Percentiles rank a stretch among this genome's conserved stretches.
These are phyloP conservation scores for Ascochyta lentis DNA, from an alignment of 2,329 filamentous ascomycete species.

Conservation along the genomic window DNA sequence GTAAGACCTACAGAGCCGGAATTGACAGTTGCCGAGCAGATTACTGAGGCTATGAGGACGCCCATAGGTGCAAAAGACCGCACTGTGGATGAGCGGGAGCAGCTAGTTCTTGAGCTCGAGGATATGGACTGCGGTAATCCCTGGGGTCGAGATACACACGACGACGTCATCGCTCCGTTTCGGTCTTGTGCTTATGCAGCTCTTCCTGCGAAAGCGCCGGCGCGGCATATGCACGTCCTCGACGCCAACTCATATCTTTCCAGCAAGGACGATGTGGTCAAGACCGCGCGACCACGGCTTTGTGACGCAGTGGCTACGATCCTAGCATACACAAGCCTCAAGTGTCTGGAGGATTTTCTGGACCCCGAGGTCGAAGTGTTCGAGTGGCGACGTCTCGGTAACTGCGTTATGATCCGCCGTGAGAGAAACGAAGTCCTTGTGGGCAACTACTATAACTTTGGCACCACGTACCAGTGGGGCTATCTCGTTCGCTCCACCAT, in stretches of 20 bases:
- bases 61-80: background rate
- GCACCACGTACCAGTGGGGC: conserved; percentile 19
- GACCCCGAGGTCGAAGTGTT: conserved; percentile 19
- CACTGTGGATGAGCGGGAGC: background rate
- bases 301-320: conserved; percentile 27
- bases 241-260: conserved; percentile 11
- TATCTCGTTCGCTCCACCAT: conserved; percentile 22
- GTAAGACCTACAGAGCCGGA: background rate
- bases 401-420: conserved; percentile 23
- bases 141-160: conserved; percentile 18
- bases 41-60: conserved; percentile 2
- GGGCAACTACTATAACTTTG: conserved; percentile 22
- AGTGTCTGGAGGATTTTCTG: conserved; percentile 23
- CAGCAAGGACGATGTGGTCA: conserved; percentile 11
- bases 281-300: conserved; percentile 18
- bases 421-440: conserved; percentile 19
- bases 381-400: conserved; percentile 23
- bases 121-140: conserved; percentile 21
- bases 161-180: conserved; percentile 15
- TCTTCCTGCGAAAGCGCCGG: conserved; percentile 2
- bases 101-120: conserved; percentile 15
- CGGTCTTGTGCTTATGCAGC: background rate
- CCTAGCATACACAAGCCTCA: conserved; percentile 15
- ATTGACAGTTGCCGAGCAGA: conserved; percentile 1
- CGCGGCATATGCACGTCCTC: conserved; percentile 22